Evolutionary conservation across 805 yeast species (phyloP).

Genomic region (Yamadazyma scolyti): DNA sequence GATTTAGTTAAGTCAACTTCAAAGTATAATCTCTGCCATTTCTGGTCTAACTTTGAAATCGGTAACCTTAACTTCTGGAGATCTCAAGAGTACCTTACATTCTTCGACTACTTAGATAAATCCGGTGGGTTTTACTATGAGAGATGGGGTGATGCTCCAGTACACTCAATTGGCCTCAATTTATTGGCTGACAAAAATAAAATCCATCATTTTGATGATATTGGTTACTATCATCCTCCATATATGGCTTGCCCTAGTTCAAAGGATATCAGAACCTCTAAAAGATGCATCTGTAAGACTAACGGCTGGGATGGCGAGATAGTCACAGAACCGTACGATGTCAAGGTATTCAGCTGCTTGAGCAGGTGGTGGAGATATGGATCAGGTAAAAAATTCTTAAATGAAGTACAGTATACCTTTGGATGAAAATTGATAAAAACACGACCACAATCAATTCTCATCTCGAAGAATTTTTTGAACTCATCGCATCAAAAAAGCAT

Average conservation of each 20-base stretch:
- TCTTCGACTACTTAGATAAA: constrained; percentile 44
- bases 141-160: constrained; percentile 59
- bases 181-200: constrained; percentile 31
- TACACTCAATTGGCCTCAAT: constrained; percentile 36
- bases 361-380: constrained; percentile 75
- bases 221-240: constrained; percentile 43
- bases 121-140: constrained; percentile 56
- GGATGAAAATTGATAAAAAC: too few relatives aligned
- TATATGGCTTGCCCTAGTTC: constrained; percentile 40
- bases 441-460: neutral
- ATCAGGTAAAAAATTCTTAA: constrained; percentile 54
- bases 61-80: constrained; percentile 50
- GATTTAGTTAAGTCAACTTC: constrained; percentile 19
- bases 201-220: constrained; percentile 43
- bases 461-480: constrained; percentile 4
- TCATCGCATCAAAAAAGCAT: constrained; percentile 9
- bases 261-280: constrained; percentile 25
- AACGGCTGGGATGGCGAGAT: constrained; percentile 12
- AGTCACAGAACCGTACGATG: constrained; percentile 31
- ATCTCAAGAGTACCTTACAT: constrained; percentile 40
- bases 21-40: constrained; percentile 54
- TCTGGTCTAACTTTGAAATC: constrained; percentile 64
- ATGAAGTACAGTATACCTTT: constrained; percentile 30
- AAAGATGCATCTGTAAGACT: constrained; percentile 36
- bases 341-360: constrained; percentile 60